Evolutionary conservation across 2,329 filamentous ascomycete species (phyloP).

Genomic region (Botrytis fragariae): DNA sequence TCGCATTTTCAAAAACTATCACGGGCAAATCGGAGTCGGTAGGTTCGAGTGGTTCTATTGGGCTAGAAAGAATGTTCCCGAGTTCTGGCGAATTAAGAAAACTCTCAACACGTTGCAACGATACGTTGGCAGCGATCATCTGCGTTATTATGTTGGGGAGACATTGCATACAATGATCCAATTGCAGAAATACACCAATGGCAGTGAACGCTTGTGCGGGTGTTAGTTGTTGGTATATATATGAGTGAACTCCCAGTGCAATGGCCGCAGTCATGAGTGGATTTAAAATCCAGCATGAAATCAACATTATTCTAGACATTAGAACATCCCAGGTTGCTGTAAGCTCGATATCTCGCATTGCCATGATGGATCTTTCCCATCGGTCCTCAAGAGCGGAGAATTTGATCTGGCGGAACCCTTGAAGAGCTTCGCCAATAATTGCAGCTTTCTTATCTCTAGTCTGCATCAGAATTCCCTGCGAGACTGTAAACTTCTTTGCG

Average conservation of each 20-base stretch:
- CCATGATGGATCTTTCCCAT: conserved; percentile 67
- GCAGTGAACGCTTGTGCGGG: conserved; percentile 77
- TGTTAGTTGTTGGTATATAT: conserved; percentile 57
- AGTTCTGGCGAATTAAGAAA: conserved; percentile 68
- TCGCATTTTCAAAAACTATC: conserved; percentile 63
- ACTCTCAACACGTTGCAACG: conserved; percentile 64
- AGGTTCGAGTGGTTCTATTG: conserved; percentile 37
- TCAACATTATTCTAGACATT: conserved; percentile 26
- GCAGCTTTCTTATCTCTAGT: conserved; percentile 70
- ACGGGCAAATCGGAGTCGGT: conserved; percentile 40
- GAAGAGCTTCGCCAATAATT: conserved; percentile 69
- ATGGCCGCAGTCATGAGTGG: conserved; percentile 70
- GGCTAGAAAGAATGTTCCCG: conserved; percentile 46
- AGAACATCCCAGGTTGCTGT: conserved; percentile 54
- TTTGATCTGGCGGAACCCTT: conserved; percentile 80
- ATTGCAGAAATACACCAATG: conserved; percentile 66
- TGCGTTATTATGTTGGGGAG: conserved; percentile 70
- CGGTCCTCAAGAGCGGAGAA: conserved; percentile 73
- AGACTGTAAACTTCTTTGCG: conserved; percentile 52
- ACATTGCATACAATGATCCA: conserved; percentile 66
- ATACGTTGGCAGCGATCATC: conserved; percentile 69
- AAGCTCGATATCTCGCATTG: conserved; percentile 64
- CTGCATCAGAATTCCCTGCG: conserved; percentile 69
- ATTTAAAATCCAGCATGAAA: conserved; percentile 60
- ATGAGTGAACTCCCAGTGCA: conserved; percentile 65